Evolutionary conservation across 768 basidiomycete genomes (phyloP), one percentile per base, ranked within the genome.

Genomic region (Lentinula edodes): DNA sequence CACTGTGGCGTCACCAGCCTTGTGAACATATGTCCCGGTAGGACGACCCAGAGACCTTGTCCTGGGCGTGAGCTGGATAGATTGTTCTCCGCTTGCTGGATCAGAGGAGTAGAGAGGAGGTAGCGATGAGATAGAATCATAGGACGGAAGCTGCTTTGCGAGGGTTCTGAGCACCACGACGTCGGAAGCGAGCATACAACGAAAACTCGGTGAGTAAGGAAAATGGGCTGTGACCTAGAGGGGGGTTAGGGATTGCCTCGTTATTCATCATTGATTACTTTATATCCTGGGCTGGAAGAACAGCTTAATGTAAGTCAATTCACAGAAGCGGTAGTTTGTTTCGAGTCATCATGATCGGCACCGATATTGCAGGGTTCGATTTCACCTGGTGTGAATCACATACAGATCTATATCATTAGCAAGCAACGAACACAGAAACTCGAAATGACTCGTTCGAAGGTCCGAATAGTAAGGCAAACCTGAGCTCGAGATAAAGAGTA

Each of bases 81-180:
- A 75, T 58, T 75, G 73, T 65, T 90, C 88, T 32, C 79, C 83
- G 2, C 71, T 73, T 4, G 76, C 69, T 38, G 83, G 86, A 32
- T 79, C 78, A 39, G 70, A 78, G 52, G 88, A 85, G 67, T 90
- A 90, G 7, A 73, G 68, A 1, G 88, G 88, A 1, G 80, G 77
- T 32, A 82, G 81, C 2, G 72, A 71, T 6, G 85, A 80, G 1
- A 82, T 77, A 0, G 84, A 77, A 8, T 56, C 55, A 67, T 89
- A 89, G 6, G 68, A 69, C 18, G 88, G 85, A 36, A 85, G 74
- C 6, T 63, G 64, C 36, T 65, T 42, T 52, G 52, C 43, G 41
- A 62, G 20, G 67, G 53, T 52, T 41, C 15, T 58, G 43, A 48
- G 35, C 18, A 42, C 45, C 56, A 51, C 41, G 45, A 62, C 61